Base-by-base conservation (phyloP, 2,329 filamentous ascomycete species). In the Hypoxylon sp. region DNA sequence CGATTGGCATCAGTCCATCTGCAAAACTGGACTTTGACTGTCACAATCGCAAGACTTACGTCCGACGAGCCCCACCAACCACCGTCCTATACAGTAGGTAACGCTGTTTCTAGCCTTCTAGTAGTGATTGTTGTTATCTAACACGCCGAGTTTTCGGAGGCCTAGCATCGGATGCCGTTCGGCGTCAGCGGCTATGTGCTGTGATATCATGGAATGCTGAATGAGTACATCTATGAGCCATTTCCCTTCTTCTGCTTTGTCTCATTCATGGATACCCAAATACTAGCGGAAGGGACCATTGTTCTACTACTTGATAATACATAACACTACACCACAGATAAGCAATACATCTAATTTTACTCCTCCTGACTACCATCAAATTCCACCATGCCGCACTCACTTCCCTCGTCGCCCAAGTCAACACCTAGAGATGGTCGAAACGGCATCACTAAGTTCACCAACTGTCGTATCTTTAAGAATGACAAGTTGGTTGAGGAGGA, bases 381-480 rank as follows among this genome's bases (percentile, higher is more conserved):
- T 31, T 15, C 62, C 62, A 51, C 50, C 49, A 63, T 66, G 71
- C 63, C 68, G 23, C 66, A 69, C 60, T 68, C 61, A 7, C 54
- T 67, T 44, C 64, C 65, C 26, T 63, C 62, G 15, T 67, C 68
- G 25, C 73, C 61, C 34, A 82, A 81, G 74, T 78, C 79, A 30
- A 77, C 76, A 40, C 71, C 71, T 36, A 73, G 65, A 21, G 77
- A 78, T 57, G 79, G 67, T 13, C 60, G 61, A 38, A 70, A 69
- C 29, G 68, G 79, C 64, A 87, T 96, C 67, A 91, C 89, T 67
- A 94, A 93, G 69, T 89, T 96, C 70, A 94, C 90, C 66, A 96
- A 96, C 74, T 96, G 91, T 69, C 85, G 88, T 40, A 76, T 96
- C 17, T 78, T 93, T 51, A 85, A 83, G 65, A 84, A 83, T 61